These are phyloP conservation scores for Fistulinella prunicolor DNA, from an alignment of 768 basidiomycete species.

Conservation along the genomic window DNA sequence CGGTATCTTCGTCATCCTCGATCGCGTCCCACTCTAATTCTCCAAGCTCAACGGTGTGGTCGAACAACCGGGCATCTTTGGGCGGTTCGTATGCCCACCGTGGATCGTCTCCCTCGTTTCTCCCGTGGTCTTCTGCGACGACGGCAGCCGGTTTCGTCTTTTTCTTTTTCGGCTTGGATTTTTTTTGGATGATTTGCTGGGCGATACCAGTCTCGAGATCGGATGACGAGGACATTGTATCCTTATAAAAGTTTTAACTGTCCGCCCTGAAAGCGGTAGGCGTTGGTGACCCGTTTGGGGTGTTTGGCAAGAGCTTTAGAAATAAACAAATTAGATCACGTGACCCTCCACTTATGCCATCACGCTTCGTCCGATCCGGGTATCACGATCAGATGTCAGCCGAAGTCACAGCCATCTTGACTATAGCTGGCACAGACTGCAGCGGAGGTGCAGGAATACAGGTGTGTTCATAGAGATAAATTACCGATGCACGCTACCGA, in stretches of 20 bases:
- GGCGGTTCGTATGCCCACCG: conserved; percentile 65
- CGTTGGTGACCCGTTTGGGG: conserved; percentile 8
- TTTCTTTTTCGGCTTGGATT: conserved; percentile 10
- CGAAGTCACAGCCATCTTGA: conserved; percentile 44
- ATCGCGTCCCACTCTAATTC: conserved; percentile 71
- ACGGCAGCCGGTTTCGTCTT: conserved; percentile 3
- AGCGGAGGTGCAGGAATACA: conserved; percentile 91
- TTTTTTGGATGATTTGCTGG: conserved; percentile 9
- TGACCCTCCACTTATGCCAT: too few species aligned
- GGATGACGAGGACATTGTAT: conserved; percentile 25
- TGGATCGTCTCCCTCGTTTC: conserved; percentile 53
- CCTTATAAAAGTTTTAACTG: too few species aligned
- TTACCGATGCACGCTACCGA: not conserved
- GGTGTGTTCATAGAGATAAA: conserved; percentile 35
- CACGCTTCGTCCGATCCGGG: too few species aligned
- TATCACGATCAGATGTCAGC: conserved; percentile 3
- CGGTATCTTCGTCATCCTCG: conserved; percentile 52
- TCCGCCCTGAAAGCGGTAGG: too few species aligned
- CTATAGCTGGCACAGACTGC: conserved; percentile 80
- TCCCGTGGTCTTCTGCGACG: conserved; percentile 28
- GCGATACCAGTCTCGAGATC: conserved; percentile 13
- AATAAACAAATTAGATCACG: conserved; percentile 30
- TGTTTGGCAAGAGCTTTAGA: conserved; percentile 30
- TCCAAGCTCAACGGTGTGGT: conserved; percentile 41
- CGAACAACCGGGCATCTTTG: conserved; percentile 45